A percentile compares a stretch with the other conserved stretches of the same genome.
These are phyloP conservation scores for Vigna mungo DNA, from an alignment of 306 rosid genomes.

Conservation along the genomic window DNA sequence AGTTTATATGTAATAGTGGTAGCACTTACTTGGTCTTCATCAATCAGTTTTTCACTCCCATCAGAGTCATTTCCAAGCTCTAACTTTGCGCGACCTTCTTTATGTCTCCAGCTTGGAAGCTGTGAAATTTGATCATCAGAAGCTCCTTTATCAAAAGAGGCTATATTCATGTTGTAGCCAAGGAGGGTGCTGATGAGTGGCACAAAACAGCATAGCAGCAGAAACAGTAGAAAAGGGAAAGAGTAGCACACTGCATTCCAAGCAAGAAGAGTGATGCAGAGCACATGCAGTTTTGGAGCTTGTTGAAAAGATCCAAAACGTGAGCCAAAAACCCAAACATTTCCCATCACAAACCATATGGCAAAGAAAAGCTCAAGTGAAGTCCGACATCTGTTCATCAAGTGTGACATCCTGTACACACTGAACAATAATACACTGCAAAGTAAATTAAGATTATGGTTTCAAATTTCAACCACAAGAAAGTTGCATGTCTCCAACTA, in stretches of 20 bases:
- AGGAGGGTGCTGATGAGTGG: conserved; percentile 76
- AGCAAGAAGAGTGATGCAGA: conserved; percentile 77
- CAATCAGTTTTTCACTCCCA: conserved; percentile 48
- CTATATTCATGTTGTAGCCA: conserved; percentile 95
- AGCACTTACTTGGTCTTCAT: conserved; percentile 81
- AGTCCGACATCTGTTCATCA: conserved; percentile 82
- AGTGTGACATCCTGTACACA: conserved; percentile 67
- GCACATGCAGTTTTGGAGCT: conserved; percentile 87
- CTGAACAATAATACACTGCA: conserved; percentile 16
- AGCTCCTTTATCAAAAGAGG: conserved; percentile 75
- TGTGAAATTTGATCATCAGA: conserved; percentile 85
- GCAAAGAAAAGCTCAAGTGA: conserved; percentile 95
- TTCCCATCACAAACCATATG: conserved; percentile 99
- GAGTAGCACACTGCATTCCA: conserved; percentile 98
- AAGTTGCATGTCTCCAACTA: too few relatives aligned
- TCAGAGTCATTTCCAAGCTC: conserved; percentile 52
- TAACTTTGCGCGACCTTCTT: conserved; percentile 49
- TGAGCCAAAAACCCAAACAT: conserved; percentile 92
- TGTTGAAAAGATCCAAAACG: conserved; percentile 75
- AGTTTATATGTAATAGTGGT: background rate
- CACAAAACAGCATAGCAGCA: conserved; percentile 87
- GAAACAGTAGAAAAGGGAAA: conserved; percentile 90
- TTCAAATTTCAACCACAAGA: background rate
- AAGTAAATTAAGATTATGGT: background rate
- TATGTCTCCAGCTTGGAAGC: conserved; percentile 81